Evolutionary conservation across 345 rosid species (phyloP).

Genomic region (Pelargonium nanum): DNA sequence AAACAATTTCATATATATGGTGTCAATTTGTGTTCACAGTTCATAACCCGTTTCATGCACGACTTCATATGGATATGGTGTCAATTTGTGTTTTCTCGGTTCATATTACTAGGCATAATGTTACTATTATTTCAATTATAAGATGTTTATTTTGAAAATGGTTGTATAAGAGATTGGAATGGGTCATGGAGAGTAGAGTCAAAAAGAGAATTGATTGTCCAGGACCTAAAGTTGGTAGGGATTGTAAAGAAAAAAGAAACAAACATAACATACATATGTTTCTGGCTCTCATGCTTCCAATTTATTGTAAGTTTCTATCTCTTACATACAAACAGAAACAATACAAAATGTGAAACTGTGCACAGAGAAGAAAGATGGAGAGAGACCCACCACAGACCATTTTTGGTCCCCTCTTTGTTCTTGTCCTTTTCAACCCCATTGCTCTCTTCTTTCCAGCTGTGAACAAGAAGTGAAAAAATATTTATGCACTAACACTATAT

Average conservation of each 20-base stretch:
- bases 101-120: too few species aligned
- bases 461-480: slow-evolving; percentile 11
- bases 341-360: not conserved
- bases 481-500: too few species aligned
- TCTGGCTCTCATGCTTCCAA: slow-evolving; percentile 8
- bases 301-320: slow-evolving; percentile 10
- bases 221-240: slow-evolving; percentile 9
- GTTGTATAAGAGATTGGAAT: not conserved
- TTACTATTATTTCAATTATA: too few species aligned
- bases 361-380: not conserved
- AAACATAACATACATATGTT: not conserved
- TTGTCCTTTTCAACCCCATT: slow-evolving; percentile 17
- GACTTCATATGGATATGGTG: too few species aligned
- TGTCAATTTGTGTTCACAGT: too few species aligned
- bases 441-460: slow-evolving; percentile 33
- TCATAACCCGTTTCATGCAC: too few species aligned
- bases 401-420: slow-evolving; percentile 13
- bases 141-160: too few species aligned
- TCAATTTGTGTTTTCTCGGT: too few species aligned
- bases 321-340: slow-evolving; percentile 3
- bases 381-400: slow-evolving; percentile 12
- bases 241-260: not conserved
- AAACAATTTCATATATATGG: too few species aligned
- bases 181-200: slow-evolving; percentile 6
- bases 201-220: slow-evolving; percentile 14